phyloP scores from a whole-genome alignment of 306 rosid species.

The Calophaca sinica region DNA sequence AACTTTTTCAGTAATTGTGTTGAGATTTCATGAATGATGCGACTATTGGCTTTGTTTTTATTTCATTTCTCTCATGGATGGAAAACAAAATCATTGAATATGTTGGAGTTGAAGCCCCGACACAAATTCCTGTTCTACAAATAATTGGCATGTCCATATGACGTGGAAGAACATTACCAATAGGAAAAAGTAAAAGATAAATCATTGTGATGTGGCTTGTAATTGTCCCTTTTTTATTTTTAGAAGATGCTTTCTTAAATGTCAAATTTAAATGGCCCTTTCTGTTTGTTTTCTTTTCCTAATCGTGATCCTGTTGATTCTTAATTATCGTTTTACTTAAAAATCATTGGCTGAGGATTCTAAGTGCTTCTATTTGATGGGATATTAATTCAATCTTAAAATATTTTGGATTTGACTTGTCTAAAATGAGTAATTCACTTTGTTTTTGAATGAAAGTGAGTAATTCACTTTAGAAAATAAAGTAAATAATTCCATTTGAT shows the following conservation, averaged over 20 bases:
- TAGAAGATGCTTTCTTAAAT: background rate
- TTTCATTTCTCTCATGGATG: too few relatives aligned
- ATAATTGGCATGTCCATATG: background rate
- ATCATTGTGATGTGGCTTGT: background rate
- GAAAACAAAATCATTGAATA: too few relatives aligned
- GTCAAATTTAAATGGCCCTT: background rate
- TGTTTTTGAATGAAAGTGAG: too few relatives aligned
- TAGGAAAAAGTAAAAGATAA: background rate
- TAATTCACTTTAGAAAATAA: too few relatives aligned
- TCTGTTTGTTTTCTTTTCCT: constrained; percentile 6
- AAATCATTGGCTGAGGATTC: background rate
- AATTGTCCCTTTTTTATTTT: background rate
- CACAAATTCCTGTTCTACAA: background rate
- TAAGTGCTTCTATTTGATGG: background rate
- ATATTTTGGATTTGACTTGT: background rate
- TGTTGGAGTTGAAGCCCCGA: too few relatives aligned
- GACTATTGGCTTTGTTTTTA: too few relatives aligned
- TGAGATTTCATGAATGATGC: background rate
- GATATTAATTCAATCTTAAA: background rate
- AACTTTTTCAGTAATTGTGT: background rate
- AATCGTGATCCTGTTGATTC: background rate
- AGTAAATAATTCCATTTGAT: too few relatives aligned
- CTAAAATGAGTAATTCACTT: background rate
- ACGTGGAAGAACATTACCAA: constrained; percentile 17
- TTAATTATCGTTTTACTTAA: background rate